Evolutionary conservation across 1,284 basidiomycete genomes (phyloP).

Genomic region (Coriolopsis trogii): DNA sequence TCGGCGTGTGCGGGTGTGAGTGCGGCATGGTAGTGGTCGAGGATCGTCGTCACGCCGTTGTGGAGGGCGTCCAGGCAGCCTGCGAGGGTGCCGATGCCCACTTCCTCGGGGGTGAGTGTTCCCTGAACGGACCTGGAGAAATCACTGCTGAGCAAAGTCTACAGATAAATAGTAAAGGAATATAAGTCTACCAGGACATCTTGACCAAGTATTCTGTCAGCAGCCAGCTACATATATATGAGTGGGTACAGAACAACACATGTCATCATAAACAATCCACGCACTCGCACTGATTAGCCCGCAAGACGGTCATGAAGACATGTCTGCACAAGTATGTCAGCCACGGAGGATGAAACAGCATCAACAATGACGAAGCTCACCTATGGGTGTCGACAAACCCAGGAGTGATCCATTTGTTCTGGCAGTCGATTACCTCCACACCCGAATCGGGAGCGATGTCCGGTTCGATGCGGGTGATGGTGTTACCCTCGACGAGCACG

Average conservation of each 20-base stretch:
- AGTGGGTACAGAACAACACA: not conserved
- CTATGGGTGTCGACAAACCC: constrained; percentile 38
- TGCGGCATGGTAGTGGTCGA: constrained; percentile 39
- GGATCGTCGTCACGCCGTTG: constrained; percentile 36
- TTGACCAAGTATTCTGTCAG: constrained; percentile 36
- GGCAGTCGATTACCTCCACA: constrained; percentile 33
- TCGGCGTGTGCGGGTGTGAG: constrained; percentile 33
- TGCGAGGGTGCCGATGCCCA: constrained; percentile 35
- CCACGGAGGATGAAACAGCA: not conserved
- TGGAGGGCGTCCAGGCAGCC: constrained; percentile 38
- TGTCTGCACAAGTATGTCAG: constrained; percentile 26
- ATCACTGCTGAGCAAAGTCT: not conserved
- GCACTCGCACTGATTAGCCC: constrained; percentile 35
- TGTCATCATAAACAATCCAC: constrained; percentile 2
- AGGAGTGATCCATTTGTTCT: constrained; percentile 36
- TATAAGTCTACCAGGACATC: constrained; percentile 28
- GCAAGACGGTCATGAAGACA: constrained; percentile 35
- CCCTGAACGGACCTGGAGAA: constrained; percentile 28
- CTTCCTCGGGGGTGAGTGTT: constrained; percentile 32
- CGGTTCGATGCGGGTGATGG: constrained; percentile 29
- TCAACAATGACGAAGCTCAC: constrained; percentile 17
- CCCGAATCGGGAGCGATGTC: constrained; percentile 24
- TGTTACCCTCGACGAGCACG: constrained; percentile 32
- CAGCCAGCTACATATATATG: constrained; percentile 28
- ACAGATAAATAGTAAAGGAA: not conserved